phyloP scores from a whole-genome alignment of 2,329 filamentous ascomycete genomes.

The Pestalotiopsis sp. region DNA sequence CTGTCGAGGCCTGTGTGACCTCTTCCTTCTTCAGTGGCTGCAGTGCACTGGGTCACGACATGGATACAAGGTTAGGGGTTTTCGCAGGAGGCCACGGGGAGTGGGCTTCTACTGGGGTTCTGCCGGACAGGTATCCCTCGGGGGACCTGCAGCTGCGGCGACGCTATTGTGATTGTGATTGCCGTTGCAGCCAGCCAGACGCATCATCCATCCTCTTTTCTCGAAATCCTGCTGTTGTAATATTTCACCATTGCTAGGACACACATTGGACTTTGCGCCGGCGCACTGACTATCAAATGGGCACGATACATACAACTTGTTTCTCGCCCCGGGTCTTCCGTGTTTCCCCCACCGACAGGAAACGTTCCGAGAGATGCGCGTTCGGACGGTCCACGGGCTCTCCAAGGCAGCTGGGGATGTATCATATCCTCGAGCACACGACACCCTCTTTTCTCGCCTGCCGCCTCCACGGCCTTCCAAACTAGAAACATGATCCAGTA shows the following conservation, averaged over 20 bases:
- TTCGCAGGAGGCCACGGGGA: background rate
- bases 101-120: background rate
- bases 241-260: background rate
- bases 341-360: background rate
- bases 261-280: background rate
- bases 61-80: background rate
- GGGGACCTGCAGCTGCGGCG: background rate
- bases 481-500: background rate
- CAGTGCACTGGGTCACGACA: background rate
- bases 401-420: background rate
- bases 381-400: background rate
- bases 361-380: background rate
- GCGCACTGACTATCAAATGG: background rate
- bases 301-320: background rate
- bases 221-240: background rate
- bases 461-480: background rate
- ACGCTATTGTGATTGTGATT: background rate
- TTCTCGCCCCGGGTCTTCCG: background rate
- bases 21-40: background rate
- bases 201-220: background rate
- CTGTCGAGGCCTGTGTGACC: background rate
- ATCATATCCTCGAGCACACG: background rate
- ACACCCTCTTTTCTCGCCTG: background rate
- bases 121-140: background rate
- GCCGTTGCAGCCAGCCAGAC: background rate